Base-by-base conservation (phyloP, 768 basidiomycete genomes). In the Boletus pseudo-olivaceus region DNA sequence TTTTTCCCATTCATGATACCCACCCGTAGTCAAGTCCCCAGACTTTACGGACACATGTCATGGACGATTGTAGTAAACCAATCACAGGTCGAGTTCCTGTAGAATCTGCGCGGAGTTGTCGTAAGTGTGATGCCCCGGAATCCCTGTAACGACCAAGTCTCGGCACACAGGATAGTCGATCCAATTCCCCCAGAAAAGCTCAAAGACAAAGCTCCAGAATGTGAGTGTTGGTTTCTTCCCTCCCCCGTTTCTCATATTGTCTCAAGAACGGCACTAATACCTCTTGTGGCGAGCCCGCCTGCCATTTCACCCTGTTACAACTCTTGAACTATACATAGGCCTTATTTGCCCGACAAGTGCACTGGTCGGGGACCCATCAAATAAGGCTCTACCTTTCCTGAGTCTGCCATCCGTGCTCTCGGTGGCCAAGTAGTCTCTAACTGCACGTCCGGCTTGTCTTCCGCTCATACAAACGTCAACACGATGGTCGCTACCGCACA, bases 91-190 rank as follows among this genome's bases (percentile, higher is more conserved):
- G 2, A 23, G 15, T 39, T 19, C n/a, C 26, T 7, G n/a, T 30
- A 44, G 29, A 44, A 29, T 43, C 17, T 14, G 14, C 11, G 14
- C 20, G 8, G 40, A 15, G 40, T 8, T 40, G 14, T 23, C 20
- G 3, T 34, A 4, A 23, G 14, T 19, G 33, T 6, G 33, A 42
- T 39, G n/a, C 23, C 23, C 26, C 32, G 39, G 29, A 47, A 35
- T 40, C 32, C n/a, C 56, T 42, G 54, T 55, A 45, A 47, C 35
- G 35, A 58, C 44, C n/a, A 19, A 38, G n/a, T n/a, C n/a, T n/a
- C n/a, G n/a, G n/a, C n/a, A n/a, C n/a, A n/a, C n/a, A n/a, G n/a
- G 46, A 46, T 29, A n/a, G 15, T 52, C 30, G 33, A 27, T 54
- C 27, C 4, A 32, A 33, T 29, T 17, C 11, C 17, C n/a, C 7